Percentiles rank a stretch among this genome's conserved stretches.
These are phyloP conservation scores for Didymella arachidicola DNA, from an alignment of 2,329 filamentous ascomycete species.

Conservation along the genomic window DNA sequence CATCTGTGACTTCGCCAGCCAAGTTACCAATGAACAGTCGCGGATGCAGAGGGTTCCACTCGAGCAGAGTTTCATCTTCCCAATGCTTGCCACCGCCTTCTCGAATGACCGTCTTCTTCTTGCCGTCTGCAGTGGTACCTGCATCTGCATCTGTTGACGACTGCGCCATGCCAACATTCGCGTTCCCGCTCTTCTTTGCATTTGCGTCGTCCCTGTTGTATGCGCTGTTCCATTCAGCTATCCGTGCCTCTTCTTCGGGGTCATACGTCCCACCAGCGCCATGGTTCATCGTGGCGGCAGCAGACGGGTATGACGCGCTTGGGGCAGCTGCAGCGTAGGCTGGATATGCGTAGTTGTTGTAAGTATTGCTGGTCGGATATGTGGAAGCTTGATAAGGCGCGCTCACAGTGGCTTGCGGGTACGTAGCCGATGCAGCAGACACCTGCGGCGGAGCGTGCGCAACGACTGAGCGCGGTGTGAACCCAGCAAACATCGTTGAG, in stretches of 20 bases:
- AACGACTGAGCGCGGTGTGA: conserved; percentile 66
- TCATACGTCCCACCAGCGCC: conserved; percentile 59
- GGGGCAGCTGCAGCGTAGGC: conserved; percentile 60
- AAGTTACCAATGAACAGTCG: conserved; percentile 96
- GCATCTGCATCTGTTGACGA: conserved; percentile 56
- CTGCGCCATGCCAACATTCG: conserved; percentile 47
- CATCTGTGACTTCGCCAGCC: conserved; percentile 96
- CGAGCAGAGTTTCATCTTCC: conserved; percentile 86
- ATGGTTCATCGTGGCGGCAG: conserved; percentile 38
- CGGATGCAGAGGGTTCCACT: conserved; percentile 95
- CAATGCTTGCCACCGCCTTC: conserved; percentile 91
- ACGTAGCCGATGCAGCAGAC: conserved; percentile 44
- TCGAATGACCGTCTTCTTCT: conserved; percentile 86
- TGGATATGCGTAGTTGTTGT: conserved; percentile 75
- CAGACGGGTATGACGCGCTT: conserved; percentile 32
- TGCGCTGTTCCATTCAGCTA: conserved; percentile 93
- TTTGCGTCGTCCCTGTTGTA: conserved; percentile 71
- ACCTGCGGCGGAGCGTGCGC: conserved; percentile 47
- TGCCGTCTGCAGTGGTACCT: conserved; percentile 61
- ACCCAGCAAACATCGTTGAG: conserved; percentile 59
- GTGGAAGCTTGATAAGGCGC: conserved; percentile 50
- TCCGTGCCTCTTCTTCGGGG: conserved; percentile 86
- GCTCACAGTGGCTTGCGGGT: conserved; percentile 53
- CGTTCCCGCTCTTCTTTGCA: conserved; percentile 55
- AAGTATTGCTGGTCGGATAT: conserved; percentile 56